These are phyloP conservation scores for Diospyros kaki DNA, from an alignment of 148 eudicot genomes.

Conservation along the genomic window DNA sequence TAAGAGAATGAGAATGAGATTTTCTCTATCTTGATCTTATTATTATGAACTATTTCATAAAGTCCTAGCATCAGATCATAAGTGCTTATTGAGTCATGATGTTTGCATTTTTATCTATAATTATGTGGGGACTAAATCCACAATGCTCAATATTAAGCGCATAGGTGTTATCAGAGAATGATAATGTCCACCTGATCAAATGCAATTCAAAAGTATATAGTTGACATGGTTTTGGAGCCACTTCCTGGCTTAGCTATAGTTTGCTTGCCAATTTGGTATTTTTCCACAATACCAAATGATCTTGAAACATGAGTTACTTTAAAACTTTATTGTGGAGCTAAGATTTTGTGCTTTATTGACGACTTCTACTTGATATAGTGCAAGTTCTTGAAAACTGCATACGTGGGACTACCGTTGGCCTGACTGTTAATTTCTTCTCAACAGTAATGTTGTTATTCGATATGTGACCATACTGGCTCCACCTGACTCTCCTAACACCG, in stretches of 20 bases:
- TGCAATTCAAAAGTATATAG: background rate
- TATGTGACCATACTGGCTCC: slow-evolving; percentile 90
- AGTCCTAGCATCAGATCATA: background rate
- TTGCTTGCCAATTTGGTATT: background rate
- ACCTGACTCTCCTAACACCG: slow-evolving; percentile 85
- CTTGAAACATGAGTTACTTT: background rate
- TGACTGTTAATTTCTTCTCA: slow-evolving; percentile 11
- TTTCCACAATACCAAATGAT: no score
- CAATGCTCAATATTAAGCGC: background rate
- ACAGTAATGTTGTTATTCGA: slow-evolving; percentile 83
- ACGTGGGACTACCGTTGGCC: background rate
- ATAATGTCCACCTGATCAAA: background rate
- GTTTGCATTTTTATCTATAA: no score
- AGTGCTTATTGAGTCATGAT: no score
- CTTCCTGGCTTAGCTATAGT: background rate
- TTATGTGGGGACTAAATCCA: background rate
- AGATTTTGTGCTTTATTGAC: background rate
- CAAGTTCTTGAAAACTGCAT: background rate
- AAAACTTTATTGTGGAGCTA: background rate
- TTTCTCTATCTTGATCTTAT: background rate
- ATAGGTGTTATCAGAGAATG: background rate
- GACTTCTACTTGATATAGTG: background rate
- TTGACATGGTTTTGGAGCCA: background rate
- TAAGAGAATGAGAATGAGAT: background rate
- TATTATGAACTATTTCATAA: background rate